These are phyloP conservation scores for Xylona heveae DNA, from an alignment of 495 filamentous ascomycete species.

Conservation along the genomic window DNA sequence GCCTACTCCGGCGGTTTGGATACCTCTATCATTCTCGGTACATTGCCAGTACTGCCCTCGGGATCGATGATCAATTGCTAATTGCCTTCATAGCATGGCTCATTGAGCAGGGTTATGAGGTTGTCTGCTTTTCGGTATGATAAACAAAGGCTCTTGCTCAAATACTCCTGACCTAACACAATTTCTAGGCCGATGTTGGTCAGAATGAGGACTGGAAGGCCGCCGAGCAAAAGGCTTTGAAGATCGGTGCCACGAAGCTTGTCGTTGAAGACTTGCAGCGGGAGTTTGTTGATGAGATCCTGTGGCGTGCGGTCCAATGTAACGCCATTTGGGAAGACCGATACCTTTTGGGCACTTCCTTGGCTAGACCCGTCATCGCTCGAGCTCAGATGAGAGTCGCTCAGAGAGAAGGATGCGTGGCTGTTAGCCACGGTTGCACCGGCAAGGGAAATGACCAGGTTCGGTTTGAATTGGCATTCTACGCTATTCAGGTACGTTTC, in stretches of 20 bases:
- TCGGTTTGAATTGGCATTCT: slow-evolving; percentile 64
- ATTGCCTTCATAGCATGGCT: slow-evolving; percentile 37
- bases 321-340: slow-evolving; percentile 74
- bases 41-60: too few relatives aligned
- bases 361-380: slow-evolving; percentile 81
- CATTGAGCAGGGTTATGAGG: slow-evolving; percentile 46
- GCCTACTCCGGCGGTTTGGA: slow-evolving; percentile 8
- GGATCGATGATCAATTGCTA: too few relatives aligned
- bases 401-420: slow-evolving; percentile 39
- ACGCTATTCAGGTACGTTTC: too few relatives aligned
- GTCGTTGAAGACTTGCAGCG: slow-evolving; percentile 44
- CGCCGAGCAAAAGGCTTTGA: slow-evolving; percentile 40
- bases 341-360: slow-evolving; percentile 56
- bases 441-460: slow-evolving; percentile 81
- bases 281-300: slow-evolving; percentile 71
- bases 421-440: slow-evolving; percentile 62
- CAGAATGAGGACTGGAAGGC: slow-evolving; percentile 38
- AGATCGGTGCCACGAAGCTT: slow-evolving; percentile 44
- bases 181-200: slow-evolving; percentile 15
- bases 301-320: slow-evolving; percentile 73
- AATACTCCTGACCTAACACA: not conserved
- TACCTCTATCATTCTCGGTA: slow-evolving; percentile 9
- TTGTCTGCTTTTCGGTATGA: slow-evolving; percentile 27
- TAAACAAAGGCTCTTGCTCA: not conserved
- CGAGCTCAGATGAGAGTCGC: slow-evolving; percentile 60